phyloP scores from a whole-genome alignment of 768 basidiomycete species.

The Chalciporus piperatus region DNA sequence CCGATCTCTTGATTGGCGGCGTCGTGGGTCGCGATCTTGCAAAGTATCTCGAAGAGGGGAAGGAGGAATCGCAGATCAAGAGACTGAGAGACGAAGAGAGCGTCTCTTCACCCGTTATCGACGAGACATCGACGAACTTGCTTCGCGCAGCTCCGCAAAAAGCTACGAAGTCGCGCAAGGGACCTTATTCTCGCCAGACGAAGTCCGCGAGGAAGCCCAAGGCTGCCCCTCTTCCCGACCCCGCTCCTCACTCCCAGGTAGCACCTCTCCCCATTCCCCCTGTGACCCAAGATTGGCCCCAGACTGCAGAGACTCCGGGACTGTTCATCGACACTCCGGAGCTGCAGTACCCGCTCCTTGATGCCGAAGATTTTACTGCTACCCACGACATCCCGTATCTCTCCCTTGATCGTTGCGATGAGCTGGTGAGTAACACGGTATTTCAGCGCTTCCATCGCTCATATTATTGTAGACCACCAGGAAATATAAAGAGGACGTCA shows the following conservation, averaged over 20 bases:
- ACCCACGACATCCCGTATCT: conserved; percentile 37
- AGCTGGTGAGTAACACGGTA: conserved; percentile 16
- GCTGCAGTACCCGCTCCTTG: conserved; percentile 7
- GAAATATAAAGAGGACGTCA: background rate
- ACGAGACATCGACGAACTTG: background rate
- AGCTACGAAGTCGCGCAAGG: conserved; percentile 4
- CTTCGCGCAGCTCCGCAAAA: background rate
- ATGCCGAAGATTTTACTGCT: conserved; percentile 27
- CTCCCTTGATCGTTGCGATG: conserved; percentile 23
- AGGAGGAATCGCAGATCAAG: background rate
- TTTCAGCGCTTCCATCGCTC: background rate
- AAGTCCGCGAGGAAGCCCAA: conserved; percentile 8
- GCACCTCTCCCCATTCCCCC: conserved; percentile 1
- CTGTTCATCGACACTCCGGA: conserved; percentile 18
- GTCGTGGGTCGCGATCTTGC: conserved; percentile 30
- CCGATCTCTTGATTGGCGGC: conserved; percentile 35
- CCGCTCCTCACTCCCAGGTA: background rate
- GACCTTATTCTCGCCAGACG: conserved; percentile 3
- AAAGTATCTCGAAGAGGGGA: conserved; percentile 18
- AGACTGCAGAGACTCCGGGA: background rate
- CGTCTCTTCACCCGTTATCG: background rate
- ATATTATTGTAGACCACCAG: conserved; percentile 11
- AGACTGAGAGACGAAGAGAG: background rate
- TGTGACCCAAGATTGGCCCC: background rate
- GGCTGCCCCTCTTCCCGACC: background rate